Evolutionary conservation across 2,329 filamentous ascomycete genomes (phyloP).

Genomic region (Leptosphaerulina australis): DNA sequence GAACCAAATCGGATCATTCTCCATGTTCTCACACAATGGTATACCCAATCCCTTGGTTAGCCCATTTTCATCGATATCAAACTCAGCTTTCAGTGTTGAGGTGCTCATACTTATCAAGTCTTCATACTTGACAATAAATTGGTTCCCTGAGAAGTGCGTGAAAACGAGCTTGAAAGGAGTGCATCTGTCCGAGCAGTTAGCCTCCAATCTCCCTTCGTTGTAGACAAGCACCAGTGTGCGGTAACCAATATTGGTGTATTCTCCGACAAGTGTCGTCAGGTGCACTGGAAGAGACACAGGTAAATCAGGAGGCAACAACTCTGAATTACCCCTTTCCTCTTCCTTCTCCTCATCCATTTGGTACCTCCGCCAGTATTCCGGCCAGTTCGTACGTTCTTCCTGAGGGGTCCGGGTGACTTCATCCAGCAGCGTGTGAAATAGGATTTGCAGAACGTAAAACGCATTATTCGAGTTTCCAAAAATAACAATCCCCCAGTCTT

Average conservation of each 20-base stretch:
- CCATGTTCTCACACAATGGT: conserved; percentile 13
- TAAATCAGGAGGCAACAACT: background rate
- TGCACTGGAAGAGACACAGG: background rate
- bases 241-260: conserved; percentile 18
- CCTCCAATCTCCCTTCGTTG: conserved; percentile 8
- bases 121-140: conserved; percentile 5
- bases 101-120: background rate
- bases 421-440: conserved; percentile 16
- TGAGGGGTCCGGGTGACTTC: background rate
- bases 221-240: conserved; percentile 9
- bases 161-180: conserved; percentile 17
- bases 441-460: conserved; percentile 10
- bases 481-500: conserved; percentile 20
- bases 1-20: conserved; percentile 18
- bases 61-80: conserved; percentile 9
- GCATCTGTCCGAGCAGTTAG: conserved; percentile 20
- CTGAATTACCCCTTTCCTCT: background rate
- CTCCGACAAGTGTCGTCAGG: conserved; percentile 11
- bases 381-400: conserved; percentile 7
- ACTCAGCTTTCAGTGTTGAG: conserved; percentile 14
- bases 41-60: conserved; percentile 12
- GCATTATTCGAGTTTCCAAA: conserved; percentile 17
- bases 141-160: conserved; percentile 7
- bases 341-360: conserved; percentile 2
- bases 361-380: conserved; percentile 3